Base-by-base conservation (phyloP, 176 grass and related monocot species). In the Musa schizocarpa region DNA sequence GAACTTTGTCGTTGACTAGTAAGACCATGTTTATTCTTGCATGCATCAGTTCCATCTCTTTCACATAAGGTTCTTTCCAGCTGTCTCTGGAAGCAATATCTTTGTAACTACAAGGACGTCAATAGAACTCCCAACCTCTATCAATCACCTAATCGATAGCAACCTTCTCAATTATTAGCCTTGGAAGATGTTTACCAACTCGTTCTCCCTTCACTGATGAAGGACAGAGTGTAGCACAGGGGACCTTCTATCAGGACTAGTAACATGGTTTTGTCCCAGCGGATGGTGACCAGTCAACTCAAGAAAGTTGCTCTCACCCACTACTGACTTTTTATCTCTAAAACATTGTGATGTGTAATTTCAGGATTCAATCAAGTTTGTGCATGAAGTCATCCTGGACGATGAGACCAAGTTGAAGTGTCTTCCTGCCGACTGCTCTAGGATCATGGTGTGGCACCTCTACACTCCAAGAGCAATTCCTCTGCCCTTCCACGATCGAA, bases 351-450 rank as follows among this genome's bases (percentile, higher is more conserved):
- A 53, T 73, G 17, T 21, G 17, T 2, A 34, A 75, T 81, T 56
- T 65, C 82, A 91, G 89, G 89, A 91, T 70, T 91, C 89, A 27
- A 82, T 83, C 62, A 84, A 66, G 63, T 91, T 91, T 74, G 89
- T 91, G 0, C 85, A 83, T n/a, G 72, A 91, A 72, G 85, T 91
- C 19, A 82, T 85, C 8, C 24, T 80, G 2, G 89, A 91, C 78
- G 89, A 91, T 68, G 65, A 78, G 7, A 88, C 77, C 77, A 91
- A 91, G 67, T 77, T 87, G 85, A 87, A 80, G 80, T 82, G 82
- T 17, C 81, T 91, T 20, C 82, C 89, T 78, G 76, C 85, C 0
- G 89, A 87, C 9, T 91, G 89, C 65, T 83, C 82, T 20, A 83
- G 82, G 58, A 81, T 87, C 77, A 83, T 91, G 80, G 82, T 91